A percentile compares a stretch with the other conserved stretches of the same genome.
Evolutionary conservation across 2,329 filamentous ascomycete species (phyloP).

Genomic region (Colletotrichum sp.): DNA sequence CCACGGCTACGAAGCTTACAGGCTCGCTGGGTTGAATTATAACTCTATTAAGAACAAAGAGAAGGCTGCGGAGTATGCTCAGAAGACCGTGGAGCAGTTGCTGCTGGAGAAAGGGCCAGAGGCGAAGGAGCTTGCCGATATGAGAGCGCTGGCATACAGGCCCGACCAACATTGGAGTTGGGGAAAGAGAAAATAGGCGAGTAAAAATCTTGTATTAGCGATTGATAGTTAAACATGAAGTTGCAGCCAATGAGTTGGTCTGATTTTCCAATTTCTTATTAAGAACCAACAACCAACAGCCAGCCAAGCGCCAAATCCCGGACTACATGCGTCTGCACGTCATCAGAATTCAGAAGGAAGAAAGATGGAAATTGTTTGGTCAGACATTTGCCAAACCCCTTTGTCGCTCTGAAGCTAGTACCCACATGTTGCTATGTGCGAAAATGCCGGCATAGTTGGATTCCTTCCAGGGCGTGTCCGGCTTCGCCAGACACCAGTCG

Average conservation of each 20-base stretch:
- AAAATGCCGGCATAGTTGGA: conserved; percentile 13
- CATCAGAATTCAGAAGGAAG: neutral
- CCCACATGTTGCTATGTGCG: conserved; percentile 17
- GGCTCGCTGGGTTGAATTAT: conserved; percentile 41
- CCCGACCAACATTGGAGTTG: conserved; percentile 20
- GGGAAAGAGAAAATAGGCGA: neutral
- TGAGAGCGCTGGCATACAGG: neutral
- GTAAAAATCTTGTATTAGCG: neutral
- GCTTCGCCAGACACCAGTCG: conserved; percentile 22
- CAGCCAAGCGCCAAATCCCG: neutral
- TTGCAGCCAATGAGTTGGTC: neutral
- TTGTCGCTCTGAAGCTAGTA: conserved; percentile 9
- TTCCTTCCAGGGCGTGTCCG: conserved; percentile 18
- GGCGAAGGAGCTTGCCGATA: neutral
- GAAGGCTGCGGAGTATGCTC: conserved; percentile 41
- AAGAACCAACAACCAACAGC: neutral
- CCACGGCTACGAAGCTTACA: conserved; percentile 37
- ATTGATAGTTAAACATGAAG: neutral
- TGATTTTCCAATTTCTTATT: neutral
- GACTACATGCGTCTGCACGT: neutral
- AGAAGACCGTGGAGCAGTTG: conserved; percentile 39
- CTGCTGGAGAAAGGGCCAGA: conserved; percentile 23
- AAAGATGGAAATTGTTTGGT: neutral
- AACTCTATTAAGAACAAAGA: conserved; percentile 42
- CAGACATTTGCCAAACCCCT: neutral